Evolutionary conservation across 1,284 basidiomycete genomes (phyloP).

Genomic region (Vanrija sp.): DNA sequence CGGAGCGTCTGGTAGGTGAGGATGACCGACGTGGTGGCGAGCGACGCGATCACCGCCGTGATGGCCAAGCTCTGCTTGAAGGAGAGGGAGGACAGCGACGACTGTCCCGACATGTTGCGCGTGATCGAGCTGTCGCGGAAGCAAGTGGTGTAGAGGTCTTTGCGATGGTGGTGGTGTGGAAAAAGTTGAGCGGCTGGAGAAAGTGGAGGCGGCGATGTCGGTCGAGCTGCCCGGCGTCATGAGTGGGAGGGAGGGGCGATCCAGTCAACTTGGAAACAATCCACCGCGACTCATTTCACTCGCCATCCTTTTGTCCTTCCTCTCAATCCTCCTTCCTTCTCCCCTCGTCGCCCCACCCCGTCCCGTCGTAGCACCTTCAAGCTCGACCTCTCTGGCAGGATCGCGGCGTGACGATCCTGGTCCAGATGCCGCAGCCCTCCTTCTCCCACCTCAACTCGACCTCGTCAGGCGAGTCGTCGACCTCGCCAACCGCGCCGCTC

Average conservation of each 20-base stretch:
- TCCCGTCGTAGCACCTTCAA: neutral
- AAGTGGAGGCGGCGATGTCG: conserved; percentile 1
- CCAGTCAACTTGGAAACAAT: too few relatives aligned
- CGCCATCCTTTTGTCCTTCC: neutral
- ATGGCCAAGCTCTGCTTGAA: conserved; percentile 36
- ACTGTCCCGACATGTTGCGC: neutral
- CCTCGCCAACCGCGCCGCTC: conserved; percentile 43
- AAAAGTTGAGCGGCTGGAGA: neutral
- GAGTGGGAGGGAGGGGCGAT: too few relatives aligned
- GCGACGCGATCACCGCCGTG: conserved; percentile 38
- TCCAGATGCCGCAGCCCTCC: conserved; percentile 37
- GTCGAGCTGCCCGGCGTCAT: too few relatives aligned
- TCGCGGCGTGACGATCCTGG: neutral
- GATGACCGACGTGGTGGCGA: conserved; percentile 42
- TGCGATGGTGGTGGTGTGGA: neutral
- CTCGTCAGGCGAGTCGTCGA: neutral
- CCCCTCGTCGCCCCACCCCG: neutral
- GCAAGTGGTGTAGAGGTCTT: neutral
- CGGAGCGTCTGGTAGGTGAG: conserved; percentile 46
- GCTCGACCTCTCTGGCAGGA: too few relatives aligned
- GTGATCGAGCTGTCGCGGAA: neutral
- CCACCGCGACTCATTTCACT: neutral
- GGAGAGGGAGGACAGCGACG: conserved; percentile 9
- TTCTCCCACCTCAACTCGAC: conserved; percentile 27
- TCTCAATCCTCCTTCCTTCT: conserved; percentile 3